Evolutionary conservation across 2,329 filamentous ascomycete species (phyloP), one percentile per base, ranked within the genome.

Genomic region (Domatiomyces globalis): DNA sequence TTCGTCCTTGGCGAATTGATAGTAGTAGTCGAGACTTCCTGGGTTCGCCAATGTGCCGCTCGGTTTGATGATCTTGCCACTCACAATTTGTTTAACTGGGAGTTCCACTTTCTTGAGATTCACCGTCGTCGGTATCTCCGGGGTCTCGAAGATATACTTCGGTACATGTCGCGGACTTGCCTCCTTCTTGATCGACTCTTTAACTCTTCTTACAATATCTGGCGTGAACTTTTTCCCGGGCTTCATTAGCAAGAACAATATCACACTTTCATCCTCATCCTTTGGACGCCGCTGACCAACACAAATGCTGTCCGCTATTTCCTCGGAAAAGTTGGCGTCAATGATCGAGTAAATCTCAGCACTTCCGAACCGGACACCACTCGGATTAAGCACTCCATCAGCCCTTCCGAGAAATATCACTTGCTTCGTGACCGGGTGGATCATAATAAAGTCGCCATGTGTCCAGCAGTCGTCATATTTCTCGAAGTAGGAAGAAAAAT

Each of bases 261-360:
- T 69, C 0, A 82, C 78, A 1, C 68, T 73, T 62, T 81, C 78
- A 58, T 81, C 78, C 4, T 59, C 58, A 58, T 81, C 79, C 8
- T 68, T 60, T 1, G 79, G 79, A 25, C 87, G 68, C 18, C 85
- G 71, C 67, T 90, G 85, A 0, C 87, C 87, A 0, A 92, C 85
- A 51, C 85, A 90, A 25, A 92, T 73, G n/a, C 80, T 81, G 62
- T 92, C 87, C 3, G 73, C 72, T 2, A 92, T 69, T 48, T 74
- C 69, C 15, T 76, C 72, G 0, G 77, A 69, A 55, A 90, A 89
- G 50, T 76, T 62, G 49, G 62, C 60, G 36, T 67, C 65, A 25
- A 96, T 71, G n/a, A 95, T 75, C 64, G 95, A 95, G 69, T 96
- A 96, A 18, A 98, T 95, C 71, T 98, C 92, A 0, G 90, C 88